These are phyloP conservation scores for Larix kaempferi DNA, from an alignment of 75 land plant genomes.

Conservation along the genomic window DNA sequence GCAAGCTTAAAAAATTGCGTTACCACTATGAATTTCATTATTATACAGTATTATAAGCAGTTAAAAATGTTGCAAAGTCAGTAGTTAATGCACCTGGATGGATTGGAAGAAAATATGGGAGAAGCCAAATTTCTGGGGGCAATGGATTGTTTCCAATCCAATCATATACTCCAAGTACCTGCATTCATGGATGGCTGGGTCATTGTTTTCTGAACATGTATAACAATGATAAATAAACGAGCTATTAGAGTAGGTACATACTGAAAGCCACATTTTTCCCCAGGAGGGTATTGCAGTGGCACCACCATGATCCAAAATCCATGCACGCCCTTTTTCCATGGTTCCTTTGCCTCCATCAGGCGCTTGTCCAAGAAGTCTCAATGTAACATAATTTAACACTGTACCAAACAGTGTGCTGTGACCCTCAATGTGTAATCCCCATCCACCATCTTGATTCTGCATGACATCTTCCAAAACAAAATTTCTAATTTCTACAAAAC, in stretches of 20 bases:
- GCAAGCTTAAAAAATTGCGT: too few relatives aligned
- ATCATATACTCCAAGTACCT: constrained; percentile 98
- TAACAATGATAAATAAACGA: too few relatives aligned
- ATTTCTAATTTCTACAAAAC: too few relatives aligned
- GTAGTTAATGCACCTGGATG: constrained; percentile 77
- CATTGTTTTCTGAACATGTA: too few relatives aligned
- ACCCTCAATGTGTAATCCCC: constrained; percentile 99
- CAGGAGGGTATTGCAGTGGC: constrained; percentile 87
- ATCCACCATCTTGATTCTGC: constrained; percentile 94
- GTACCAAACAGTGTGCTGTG: constrained; percentile 96
- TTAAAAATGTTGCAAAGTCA: too few relatives aligned
- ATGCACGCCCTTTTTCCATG: constrained; percentile 71
- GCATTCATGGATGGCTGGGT: background rate
- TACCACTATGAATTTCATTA: too few relatives aligned
- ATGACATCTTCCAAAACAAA: too few relatives aligned
- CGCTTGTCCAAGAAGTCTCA: constrained; percentile 91
- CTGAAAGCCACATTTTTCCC: constrained; percentile 99
- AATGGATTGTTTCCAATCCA: constrained; percentile 96
- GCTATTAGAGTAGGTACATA: constrained; percentile 13
- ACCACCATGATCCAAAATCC: constrained; percentile 91
- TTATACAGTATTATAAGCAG: too few relatives aligned
- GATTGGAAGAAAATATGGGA: constrained; percentile 81
- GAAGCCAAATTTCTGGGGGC: constrained; percentile 92
- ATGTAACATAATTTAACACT: constrained; percentile 77
- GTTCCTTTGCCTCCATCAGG: constrained; percentile 63